Evolutionary conservation across 1,139 yeast species (phyloP).

Genomic region (Hemisphaericaspora xylofermentans): DNA sequence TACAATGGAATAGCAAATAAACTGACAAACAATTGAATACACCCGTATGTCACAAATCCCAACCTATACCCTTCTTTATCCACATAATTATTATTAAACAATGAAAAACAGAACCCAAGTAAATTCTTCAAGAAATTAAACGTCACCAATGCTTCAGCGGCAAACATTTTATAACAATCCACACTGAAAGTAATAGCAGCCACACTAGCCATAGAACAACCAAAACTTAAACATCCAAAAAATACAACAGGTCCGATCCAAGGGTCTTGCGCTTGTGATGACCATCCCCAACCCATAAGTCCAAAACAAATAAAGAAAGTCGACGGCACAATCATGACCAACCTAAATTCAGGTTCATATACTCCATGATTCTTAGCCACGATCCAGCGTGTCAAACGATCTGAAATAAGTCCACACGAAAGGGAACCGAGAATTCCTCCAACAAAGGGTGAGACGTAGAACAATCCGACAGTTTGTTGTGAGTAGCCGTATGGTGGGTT

Average conservation of each 20-base stretch:
- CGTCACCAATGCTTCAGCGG: constrained; percentile 59
- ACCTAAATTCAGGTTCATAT: constrained; percentile 63
- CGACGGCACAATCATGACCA: constrained; percentile 54
- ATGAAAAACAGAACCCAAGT: constrained; percentile 56
- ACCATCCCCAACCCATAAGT: constrained; percentile 65
- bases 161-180: constrained; percentile 58
- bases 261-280: constrained; percentile 43
- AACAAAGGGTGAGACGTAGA: constrained; percentile 56
- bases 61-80: constrained; percentile 44
- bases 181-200: constrained; percentile 62
- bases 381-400: constrained; percentile 39
- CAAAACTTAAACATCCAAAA: constrained; percentile 57
- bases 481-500: constrained; percentile 47
- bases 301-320: constrained; percentile 48
- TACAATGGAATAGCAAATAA: constrained; percentile 53
- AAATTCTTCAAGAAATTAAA: constrained; percentile 55
- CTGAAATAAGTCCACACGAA: constrained; percentile 52
- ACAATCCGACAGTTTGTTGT: constrained; percentile 52
- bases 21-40: constrained; percentile 50
- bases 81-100: constrained; percentile 52
- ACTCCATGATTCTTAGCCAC: constrained; percentile 48
- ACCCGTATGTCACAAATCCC: constrained; percentile 54
- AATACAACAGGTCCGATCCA: constrained; percentile 63
- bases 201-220: constrained; percentile 60
- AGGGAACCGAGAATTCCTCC: constrained; percentile 62